Evolutionary conservation across 768 basidiomycete genomes (phyloP).

Genomic region (Lentinula sp.): DNA sequence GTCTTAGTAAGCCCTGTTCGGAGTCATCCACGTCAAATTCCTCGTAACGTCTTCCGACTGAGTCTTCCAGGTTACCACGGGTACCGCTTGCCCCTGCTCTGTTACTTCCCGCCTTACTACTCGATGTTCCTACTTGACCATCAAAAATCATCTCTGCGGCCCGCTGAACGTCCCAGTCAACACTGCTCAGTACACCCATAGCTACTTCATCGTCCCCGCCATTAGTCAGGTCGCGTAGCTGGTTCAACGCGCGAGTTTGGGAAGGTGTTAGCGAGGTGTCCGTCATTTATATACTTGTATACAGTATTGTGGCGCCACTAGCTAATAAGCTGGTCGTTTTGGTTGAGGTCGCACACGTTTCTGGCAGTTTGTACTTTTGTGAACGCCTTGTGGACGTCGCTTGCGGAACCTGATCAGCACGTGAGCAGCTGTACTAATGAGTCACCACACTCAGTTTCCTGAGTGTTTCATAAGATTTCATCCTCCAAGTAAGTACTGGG

Average conservation of each 20-base stretch:
- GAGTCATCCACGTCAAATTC: conserved; percentile 50
- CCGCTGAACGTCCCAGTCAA: conserved; percentile 68
- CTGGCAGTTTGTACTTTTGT: too few species aligned
- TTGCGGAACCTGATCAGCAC: too few species aligned
- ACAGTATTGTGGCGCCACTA: too few species aligned
- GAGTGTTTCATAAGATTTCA: too few species aligned
- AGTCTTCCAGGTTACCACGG: conserved; percentile 4
- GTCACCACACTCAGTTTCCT: too few species aligned
- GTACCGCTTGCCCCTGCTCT: not conserved
- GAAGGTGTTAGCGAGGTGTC: conserved; percentile 3
- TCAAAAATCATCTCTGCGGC: conserved; percentile 60
- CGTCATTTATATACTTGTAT: not conserved
- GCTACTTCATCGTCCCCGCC: conserved; percentile 58
- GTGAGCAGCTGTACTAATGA: too few species aligned
- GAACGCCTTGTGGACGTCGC: too few species aligned
- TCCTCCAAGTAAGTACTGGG: too few species aligned
- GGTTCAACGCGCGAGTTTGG: conserved; percentile 30
- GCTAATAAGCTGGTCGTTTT: not conserved
- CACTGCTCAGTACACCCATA: conserved; percentile 50
- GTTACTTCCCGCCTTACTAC: conserved; percentile 13
- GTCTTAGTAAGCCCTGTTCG: conserved; percentile 21
- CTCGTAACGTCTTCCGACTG: conserved; percentile 18
- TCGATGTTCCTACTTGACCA: conserved; percentile 7
- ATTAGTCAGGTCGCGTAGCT: conserved; percentile 54
- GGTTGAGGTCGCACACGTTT: too few species aligned